These are phyloP conservation scores for Pisolithus tinctorius DNA, from an alignment of 768 basidiomycete genomes.

Conservation along the genomic window DNA sequence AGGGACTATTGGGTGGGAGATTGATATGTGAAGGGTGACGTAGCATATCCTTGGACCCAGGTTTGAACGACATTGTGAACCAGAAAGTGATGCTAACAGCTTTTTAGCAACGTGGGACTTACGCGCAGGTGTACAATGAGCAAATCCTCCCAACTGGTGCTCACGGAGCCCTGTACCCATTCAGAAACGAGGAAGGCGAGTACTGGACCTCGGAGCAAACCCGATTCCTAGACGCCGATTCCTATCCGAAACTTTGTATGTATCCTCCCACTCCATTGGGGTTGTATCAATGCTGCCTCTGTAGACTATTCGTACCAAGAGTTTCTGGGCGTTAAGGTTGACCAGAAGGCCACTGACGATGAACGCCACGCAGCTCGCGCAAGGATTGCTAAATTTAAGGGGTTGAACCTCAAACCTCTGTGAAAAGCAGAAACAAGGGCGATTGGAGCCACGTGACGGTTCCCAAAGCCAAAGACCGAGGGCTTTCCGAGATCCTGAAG, in stretches of 20 bases:
- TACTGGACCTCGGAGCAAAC: slow-evolving; percentile 22
- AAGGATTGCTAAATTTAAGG: slow-evolving; percentile 15
- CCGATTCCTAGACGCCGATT: slow-evolving; percentile 13
- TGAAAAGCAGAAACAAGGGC: not conserved
- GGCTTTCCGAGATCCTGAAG: slow-evolving; percentile 10
- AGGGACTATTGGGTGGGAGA: slow-evolving; percentile 22
- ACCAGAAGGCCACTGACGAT: slow-evolving; percentile 7
- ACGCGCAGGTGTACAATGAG: slow-evolving; percentile 16
- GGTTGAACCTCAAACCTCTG: slow-evolving; percentile 13
- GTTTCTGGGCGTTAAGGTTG: slow-evolving; percentile 20
- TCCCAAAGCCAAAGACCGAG: not conserved
- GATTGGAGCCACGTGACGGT: slow-evolving; percentile 13
- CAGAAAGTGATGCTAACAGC: not conserved
- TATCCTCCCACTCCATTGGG: not conserved
- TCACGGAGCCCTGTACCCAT: slow-evolving; percentile 14
- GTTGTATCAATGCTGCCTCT: too few relatives aligned
- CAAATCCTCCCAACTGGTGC: slow-evolving; percentile 12
- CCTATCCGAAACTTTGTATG: slow-evolving; percentile 19
- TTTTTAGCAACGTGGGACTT: slow-evolving; percentile 16
- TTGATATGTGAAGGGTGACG: slow-evolving; percentile 11
- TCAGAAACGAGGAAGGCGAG: slow-evolving; percentile 14
- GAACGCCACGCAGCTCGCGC: slow-evolving; percentile 15
- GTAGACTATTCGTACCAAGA: slow-evolving; percentile 24
- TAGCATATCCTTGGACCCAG: slow-evolving; percentile 16
- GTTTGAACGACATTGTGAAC: slow-evolving; percentile 2